A percentile compares a stretch with the other conserved stretches of the same genome.
Conservation (phyloP, 345 rosid species). For the Nasturtium officinale region DNA sequence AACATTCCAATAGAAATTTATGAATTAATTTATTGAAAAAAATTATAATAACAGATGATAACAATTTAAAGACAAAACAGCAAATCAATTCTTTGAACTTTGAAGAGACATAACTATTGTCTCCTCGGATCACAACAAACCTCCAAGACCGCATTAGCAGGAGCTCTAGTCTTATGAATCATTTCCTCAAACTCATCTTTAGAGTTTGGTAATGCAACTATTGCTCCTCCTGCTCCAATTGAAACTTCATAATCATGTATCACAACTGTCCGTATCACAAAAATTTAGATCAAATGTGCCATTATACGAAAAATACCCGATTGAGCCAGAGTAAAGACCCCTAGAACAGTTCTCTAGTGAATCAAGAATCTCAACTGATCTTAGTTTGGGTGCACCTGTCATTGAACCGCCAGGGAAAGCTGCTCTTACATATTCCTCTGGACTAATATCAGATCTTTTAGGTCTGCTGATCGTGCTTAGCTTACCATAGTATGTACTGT, state of each 20-base stretch:
- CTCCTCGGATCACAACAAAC: constrained; percentile 37
- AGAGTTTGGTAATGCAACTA: constrained; percentile 77
- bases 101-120: constrained; percentile 16
- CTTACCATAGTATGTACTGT: constrained; percentile 99
- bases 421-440: constrained; percentile 75
- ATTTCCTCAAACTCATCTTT: constrained; percentile 92
- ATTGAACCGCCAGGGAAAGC: constrained; percentile 98
- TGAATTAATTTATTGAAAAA: neutral
- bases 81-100: neutral
- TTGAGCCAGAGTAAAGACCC: constrained; percentile 89
- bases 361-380: constrained; percentile 89
- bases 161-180: constrained; percentile 79
- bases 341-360: constrained; percentile 79
- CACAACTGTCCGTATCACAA: constrained; percentile 85
- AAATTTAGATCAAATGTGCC: constrained; percentile 87
- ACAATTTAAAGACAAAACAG: constrained; percentile 6
- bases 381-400: constrained; percentile 97
- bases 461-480: constrained; percentile 76
- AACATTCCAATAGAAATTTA: constrained; percentile 3
- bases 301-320: constrained; percentile 86
- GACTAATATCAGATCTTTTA: constrained; percentile 60
- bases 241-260: constrained; percentile 87
- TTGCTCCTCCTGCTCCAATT: constrained; percentile 92
- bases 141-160: constrained; percentile 71
- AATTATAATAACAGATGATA: constrained; percentile 2